Conservation (phyloP, 2,329 filamentous ascomycete genomes). For the Sporothrix protearum region DNA sequence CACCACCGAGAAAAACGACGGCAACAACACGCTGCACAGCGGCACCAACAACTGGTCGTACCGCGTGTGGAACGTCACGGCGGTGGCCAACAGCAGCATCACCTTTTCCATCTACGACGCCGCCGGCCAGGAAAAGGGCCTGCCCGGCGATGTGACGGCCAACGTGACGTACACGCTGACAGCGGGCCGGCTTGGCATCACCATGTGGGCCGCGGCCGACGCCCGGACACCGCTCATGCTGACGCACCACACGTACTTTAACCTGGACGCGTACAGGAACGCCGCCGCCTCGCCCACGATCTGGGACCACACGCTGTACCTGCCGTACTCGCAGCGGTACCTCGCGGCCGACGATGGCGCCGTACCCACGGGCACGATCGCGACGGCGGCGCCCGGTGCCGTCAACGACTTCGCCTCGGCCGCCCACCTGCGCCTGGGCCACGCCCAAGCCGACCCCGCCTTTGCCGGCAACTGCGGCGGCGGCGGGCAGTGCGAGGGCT, state of each 20-base stretch:
- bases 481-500: slow-evolving; percentile 65
- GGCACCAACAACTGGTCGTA: slow-evolving; percentile 61
- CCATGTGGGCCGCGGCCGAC: slow-evolving; percentile 56
- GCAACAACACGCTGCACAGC: slow-evolving; percentile 54
- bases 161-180: slow-evolving; percentile 61
- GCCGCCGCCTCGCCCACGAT: slow-evolving; percentile 52
- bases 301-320: slow-evolving; percentile 60
- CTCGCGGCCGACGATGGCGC: slow-evolving; percentile 54
- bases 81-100: slow-evolving; percentile 53
- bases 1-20: slow-evolving; percentile 53
- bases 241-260: slow-evolving; percentile 66
- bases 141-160: slow-evolving; percentile 59
- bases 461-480: slow-evolving; percentile 60
- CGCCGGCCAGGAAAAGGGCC: slow-evolving; percentile 55
- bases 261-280: slow-evolving; percentile 62
- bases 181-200: slow-evolving; percentile 55
- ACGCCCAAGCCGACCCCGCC: slow-evolving; percentile 52
- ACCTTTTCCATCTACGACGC: slow-evolving; percentile 63
- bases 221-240: slow-evolving; percentile 55
- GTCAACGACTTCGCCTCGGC: slow-evolving; percentile 65
- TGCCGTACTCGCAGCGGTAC: slow-evolving; percentile 59
- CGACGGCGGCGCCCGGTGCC: slow-evolving; percentile 50
- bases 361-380: slow-evolving; percentile 60
- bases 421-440: slow-evolving; percentile 58
- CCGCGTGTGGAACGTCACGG: slow-evolving; percentile 59